Evolutionary conservation across 139 green algal species (phyloP), one percentile per base, ranked within the genome.

Genomic region (Ettlia oleoabundans): DNA sequence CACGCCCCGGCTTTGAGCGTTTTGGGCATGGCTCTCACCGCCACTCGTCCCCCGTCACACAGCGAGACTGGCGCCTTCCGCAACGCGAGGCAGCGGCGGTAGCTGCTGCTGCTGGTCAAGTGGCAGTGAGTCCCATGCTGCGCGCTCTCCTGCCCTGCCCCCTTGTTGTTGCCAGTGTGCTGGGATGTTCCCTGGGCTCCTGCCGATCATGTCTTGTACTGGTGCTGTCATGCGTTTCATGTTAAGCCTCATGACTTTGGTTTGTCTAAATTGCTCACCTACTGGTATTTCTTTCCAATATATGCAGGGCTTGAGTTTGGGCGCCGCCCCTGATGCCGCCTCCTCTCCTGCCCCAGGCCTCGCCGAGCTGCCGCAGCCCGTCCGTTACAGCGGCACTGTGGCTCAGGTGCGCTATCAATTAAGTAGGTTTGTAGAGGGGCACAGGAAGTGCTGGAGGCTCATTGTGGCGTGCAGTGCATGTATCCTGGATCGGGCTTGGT

Each of bases 21-120:
- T 65, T 65, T 65, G 55, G 55, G 18, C 55, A 65, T 28, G 35
- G 35, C 19, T 22, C 5, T 13, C 42, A 76, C 69, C 69, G 69
- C 41, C 41, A 58, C 18, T 41, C 68, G 40, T 76, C 68, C 4
- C 68, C 68, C 1, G 68, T 41, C 24, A 63, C 24, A n/a, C 69
- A 76, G 69, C 42, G 69, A 22, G 69, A 76, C 69, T 76, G 69
- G 69, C 69, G 69, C 40, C n/a, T 76, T 41, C 69, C 42, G 67
- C 22, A 26, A 35, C 35, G 30, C 28, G 64, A 41, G 4, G 64
- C 64, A 42, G 41, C 13, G 7, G 63, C 63, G 64, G 24, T 30
- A 8, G 30, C 6, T 28, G n/a, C n/a, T n/a, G n/a, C n/a, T n/a
- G n/a, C n/a, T n/a, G n/a, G n/a, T n/a, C n/a, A n/a, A n/a, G n/a